These are phyloP conservation scores for Keithomyces neogunnii DNA, from an alignment of 2,329 filamentous ascomycete species.

Conservation along the genomic window DNA sequence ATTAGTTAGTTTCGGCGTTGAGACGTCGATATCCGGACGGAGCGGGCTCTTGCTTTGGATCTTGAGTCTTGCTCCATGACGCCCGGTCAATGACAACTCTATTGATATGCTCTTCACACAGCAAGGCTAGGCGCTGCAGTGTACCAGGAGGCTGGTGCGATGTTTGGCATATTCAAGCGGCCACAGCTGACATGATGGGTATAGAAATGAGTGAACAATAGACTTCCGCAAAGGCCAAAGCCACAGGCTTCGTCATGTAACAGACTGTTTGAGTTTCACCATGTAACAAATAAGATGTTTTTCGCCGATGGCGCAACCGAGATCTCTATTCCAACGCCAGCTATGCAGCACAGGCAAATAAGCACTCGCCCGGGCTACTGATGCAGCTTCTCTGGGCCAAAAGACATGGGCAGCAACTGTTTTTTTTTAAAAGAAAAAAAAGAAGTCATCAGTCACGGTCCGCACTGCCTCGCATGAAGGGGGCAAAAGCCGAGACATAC, in stretches of 20 bases:
- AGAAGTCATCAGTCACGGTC: slow-evolving; percentile 7
- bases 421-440: background rate
- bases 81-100: background rate
- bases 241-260: no score
- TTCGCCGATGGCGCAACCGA: no score
- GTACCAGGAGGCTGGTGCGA: no score
- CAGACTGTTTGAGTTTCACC: no score
- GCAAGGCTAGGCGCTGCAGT: no score
- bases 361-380: background rate
- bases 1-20: background rate
- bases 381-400: slow-evolving; percentile 53
- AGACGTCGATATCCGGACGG: background rate
- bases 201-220: no score
- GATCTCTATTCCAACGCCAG: no score
- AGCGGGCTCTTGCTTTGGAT: background rate
- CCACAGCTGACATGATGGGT: no score
- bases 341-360: no score
- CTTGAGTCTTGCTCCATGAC: background rate
- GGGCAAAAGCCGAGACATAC: slow-evolving; percentile 27
- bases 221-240: no score
- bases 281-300: no score
- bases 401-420: slow-evolving; percentile 59
- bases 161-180: no score
- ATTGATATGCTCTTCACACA: background rate
- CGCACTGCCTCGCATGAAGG: background rate